Base-by-base conservation (phyloP, 176 grass and related monocot species). In the Rhynchospora pubera region DNA sequence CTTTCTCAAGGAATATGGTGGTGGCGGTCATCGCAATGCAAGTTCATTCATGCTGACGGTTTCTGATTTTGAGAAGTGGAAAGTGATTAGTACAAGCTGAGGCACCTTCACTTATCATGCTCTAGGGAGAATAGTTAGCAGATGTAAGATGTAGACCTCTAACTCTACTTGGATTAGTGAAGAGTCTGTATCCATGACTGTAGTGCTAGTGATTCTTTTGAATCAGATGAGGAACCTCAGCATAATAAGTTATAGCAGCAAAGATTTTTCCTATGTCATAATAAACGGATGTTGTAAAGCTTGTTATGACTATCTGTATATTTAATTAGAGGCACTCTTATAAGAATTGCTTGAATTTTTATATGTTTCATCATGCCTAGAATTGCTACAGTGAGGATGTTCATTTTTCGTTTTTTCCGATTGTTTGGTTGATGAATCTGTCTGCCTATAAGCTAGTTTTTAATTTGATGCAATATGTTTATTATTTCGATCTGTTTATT, bases 31-130 rank as follows among this genome's bases (percentile, higher is more conserved):
- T 77, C 82, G 26, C 44, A 94, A 98, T 79, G 95, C 95, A 66
- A 94, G 92, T 89, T 94, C 95, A 0, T 98, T 98, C 67, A 82
- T 94, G 89, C 12, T 94, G 45, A 89, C 63, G 26, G 58, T 83
- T 59, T 19, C 82, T 12, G 90, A 93, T 59, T 98, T 98, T 89
- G 90, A 94, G 57, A 88, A 9, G 57, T 98, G 96, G 96, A 98
- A 90, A 72, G 84, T 84, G 75, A 11, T 12, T 24, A 23, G 21
- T 65, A 42, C 79, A 77, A 77, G 44, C 43, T 84, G 56, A 61
- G 23, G 23, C 72, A 55, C 53, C 10, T 76, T 55, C 22, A 30
- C 22, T 53, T 53, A 16, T 52, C 45, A 75, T 30, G 22, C 7
- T 55, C 34, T 55, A 12, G 55, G n/a, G 47, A 55, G 47, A 76